phyloP scores from a whole-genome alignment of 331 rosid species.

The Quercus lobata region DNA sequence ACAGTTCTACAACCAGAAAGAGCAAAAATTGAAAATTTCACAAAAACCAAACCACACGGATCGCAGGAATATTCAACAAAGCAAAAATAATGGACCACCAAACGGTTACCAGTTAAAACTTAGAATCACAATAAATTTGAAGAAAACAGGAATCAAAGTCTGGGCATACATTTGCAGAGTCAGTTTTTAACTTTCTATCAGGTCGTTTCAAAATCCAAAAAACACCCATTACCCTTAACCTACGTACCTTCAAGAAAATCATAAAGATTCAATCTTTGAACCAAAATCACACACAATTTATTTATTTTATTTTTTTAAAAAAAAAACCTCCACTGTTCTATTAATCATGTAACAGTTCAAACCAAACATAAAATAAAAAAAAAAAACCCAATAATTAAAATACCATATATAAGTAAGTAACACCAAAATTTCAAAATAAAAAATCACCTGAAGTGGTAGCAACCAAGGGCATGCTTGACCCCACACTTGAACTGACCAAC shows the following conservation, averaged over 20 bases:
- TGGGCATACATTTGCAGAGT: neutral
- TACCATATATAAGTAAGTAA: neutral
- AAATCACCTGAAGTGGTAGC: slow-evolving; percentile 86
- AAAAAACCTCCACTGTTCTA: neutral
- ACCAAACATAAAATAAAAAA: neutral
- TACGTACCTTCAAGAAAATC: neutral
- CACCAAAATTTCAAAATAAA: neutral
- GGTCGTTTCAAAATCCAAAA: neutral
- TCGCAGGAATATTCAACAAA: neutral
- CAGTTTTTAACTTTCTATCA: neutral
- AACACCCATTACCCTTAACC: neutral
- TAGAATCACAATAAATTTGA: neutral
- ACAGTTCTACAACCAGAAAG: neutral
- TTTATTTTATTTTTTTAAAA: too few species aligned
- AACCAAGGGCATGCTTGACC: slow-evolving; percentile 91
- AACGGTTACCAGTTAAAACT: neutral
- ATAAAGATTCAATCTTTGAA: neutral
- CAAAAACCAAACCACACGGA: too few species aligned
- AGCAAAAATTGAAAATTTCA: neutral
- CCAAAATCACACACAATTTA: neutral
- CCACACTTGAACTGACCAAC: slow-evolving; percentile 85
- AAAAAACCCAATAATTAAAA: neutral
- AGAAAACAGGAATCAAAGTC: neutral
- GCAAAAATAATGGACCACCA: neutral
- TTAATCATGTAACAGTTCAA: neutral